Evolutionary conservation across 2,329 filamentous ascomycete species (phyloP), one percentile per base, ranked within the genome.

Genomic region (Penicillium freii): DNA sequence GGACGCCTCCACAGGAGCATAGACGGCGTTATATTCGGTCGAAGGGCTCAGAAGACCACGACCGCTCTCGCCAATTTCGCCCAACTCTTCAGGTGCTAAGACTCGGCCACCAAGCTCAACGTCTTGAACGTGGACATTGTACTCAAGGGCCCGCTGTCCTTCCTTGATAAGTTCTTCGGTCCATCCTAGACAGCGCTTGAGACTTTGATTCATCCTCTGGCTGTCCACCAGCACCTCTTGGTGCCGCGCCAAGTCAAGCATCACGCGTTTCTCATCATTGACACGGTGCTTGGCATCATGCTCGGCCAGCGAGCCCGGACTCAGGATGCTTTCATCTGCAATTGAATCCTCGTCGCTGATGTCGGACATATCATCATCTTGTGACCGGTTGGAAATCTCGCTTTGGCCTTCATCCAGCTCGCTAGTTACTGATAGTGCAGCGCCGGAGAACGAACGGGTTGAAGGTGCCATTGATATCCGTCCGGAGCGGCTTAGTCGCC

Each of bases 161-260:
- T 97, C 92, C 48, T 85, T 87, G 72, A 99, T 96, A 44, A 99
- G 82, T 61, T 90, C 87, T 70, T 99, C 93, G 0, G 92, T 95
- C 84, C 91, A 93, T 63, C 87, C 87, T 34, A 97, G 81, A 73
- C 94, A 99, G 47, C 91, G 84, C 73, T 91, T 95, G 45, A 99
- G 83, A 72, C 90, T 96, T 72, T 95, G 90, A 71, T 97, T 97
- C 81, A 97, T 92, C 77, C 92, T 95, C 69, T 97, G 92, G 64
- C 89, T 94, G 71, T 96, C 92, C 39, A 92, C 80, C 9, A 99
- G 83, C 1, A 97, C 80, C 69, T 96, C 89, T 64, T 92, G 90
- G 72, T 99, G 94, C 70, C 92, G 93, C 4, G 87, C 84, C 0
- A 99, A 81, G 73, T 99, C 94, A 5, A 92, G 81, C 65, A 89